These are phyloP conservation scores for Nidula microcarpa DNA, from an alignment of 768 basidiomycete genomes.

Conservation along the genomic window DNA sequence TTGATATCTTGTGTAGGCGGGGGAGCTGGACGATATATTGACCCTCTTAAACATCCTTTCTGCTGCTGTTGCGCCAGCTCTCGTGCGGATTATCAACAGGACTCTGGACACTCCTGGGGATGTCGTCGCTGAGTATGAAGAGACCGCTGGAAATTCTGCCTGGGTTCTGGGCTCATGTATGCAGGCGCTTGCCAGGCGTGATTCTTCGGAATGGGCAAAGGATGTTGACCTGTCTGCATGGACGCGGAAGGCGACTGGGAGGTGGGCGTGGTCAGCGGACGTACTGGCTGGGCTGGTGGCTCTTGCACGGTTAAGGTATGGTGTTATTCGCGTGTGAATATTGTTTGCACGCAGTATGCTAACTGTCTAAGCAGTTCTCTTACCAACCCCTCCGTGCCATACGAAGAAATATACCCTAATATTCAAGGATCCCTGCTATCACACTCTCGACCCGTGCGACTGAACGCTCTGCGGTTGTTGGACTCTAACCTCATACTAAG, in stretches of 20 bases:
- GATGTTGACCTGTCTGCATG: constrained; percentile 47
- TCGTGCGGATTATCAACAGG: constrained; percentile 42
- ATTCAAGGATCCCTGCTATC: constrained; percentile 63
- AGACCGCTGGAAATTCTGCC: constrained; percentile 33
- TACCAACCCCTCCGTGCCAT: constrained; percentile 22
- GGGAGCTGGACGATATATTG: constrained; percentile 53
- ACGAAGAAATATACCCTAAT: constrained; percentile 48
- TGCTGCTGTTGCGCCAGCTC: constrained; percentile 30
- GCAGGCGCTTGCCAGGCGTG: constrained; percentile 42
- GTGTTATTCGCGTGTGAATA: not conserved
- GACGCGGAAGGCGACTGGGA: constrained; percentile 37
- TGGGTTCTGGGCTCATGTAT: constrained; percentile 65
- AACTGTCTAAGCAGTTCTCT: constrained; percentile 15
- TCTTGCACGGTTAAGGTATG: constrained; percentile 45
- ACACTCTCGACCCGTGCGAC: constrained; percentile 64
- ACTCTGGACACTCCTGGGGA: constrained; percentile 26
- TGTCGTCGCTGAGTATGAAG: constrained; percentile 14
- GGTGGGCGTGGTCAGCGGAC: constrained; percentile 58
- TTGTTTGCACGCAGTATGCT: not conserved
- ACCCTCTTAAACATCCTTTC: constrained; percentile 51
- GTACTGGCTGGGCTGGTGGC: constrained; percentile 53
- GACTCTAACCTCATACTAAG: constrained; percentile 45
- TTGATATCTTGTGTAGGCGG: constrained; percentile 27
- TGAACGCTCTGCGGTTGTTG: constrained; percentile 62
- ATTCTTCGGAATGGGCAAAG: constrained; percentile 41